Evolutionary conservation across 2,329 filamentous ascomycete species (phyloP), one percentile per base, ranked within the genome.

Genomic region (Fonsecaea pedrosoi): DNA sequence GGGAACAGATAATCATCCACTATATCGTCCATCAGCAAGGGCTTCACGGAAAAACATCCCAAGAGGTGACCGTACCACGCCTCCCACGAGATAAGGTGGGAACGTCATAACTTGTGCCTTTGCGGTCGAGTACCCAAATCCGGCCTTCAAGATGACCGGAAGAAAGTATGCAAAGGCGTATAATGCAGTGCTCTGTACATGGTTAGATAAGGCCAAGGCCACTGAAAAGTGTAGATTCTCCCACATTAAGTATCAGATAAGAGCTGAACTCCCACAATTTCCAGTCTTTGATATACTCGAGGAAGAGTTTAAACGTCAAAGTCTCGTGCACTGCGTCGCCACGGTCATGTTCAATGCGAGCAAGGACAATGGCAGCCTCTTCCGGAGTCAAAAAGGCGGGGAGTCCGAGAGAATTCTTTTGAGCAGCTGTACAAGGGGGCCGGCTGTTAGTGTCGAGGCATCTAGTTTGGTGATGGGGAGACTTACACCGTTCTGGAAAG

Each of bases 111-210:
- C 9, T 5, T 50, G 45, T 10, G 45, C 45, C 5, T 21, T 15
- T 9, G 18, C 45, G 18, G 45, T 50, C 4, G 45, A 50, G 45
- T 50, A 50, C 8, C 45, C 45, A 15, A 50, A 50, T 18, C 21
- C 45, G 9, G 25, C 45, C 21, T 50, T 50, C 45, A 50, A 30
- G 45, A 50, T 50, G 18, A 50, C 45, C 0, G 45, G 45, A 3
- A 50, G 45, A 13, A 50, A 50, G 45, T 50, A 50, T 6, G 45
- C 25, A 18, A 50, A 50, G 1, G 45, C 45, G 45, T 50, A 50
- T 18, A 50, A 18, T 15, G 18, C 45, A 9, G 45, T 50, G 45
- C 25, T 50, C 13, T 42, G 13, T 1, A n/a, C 13, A 13, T n/a
- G 2, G 1, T n/a, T 15, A n/a, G 13, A 42, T 15, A n/a, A n/a